These are phyloP conservation scores for Dunaliella primolecta DNA, from an alignment of 139 green algal species.

Conservation along the genomic window DNA sequence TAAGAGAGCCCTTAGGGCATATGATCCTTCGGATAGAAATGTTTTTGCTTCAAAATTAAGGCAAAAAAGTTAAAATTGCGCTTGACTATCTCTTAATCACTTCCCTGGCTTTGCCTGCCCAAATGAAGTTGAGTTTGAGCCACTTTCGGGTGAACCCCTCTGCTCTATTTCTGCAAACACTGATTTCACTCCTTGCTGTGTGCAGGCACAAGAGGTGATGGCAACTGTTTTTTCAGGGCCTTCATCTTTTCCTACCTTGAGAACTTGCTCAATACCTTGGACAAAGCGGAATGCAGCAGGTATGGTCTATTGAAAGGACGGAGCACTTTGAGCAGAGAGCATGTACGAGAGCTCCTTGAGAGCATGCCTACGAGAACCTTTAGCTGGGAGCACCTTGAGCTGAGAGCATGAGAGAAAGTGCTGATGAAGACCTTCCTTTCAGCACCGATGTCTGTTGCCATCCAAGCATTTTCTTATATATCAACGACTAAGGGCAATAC, in stretches of 20 bases:
- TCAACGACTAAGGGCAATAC: too few species aligned
- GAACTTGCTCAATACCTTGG: slow-evolving; percentile 46
- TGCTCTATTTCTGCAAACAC: too few species aligned
- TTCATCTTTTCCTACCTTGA: slow-evolving; percentile 83
- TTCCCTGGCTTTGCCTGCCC: too few species aligned
- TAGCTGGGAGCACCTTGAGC: not conserved
- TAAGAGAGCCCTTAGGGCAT: too few species aligned
- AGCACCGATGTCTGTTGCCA: not conserved
- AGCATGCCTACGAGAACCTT: not conserved
- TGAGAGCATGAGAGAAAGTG: not conserved
- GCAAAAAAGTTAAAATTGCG: too few species aligned
- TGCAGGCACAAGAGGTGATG: slow-evolving; percentile 52
- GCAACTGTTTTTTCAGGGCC: slow-evolving; percentile 78
- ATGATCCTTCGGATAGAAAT: too few species aligned
- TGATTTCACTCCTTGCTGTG: too few species aligned
- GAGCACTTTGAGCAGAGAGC: not conserved
- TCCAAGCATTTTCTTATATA: too few species aligned
- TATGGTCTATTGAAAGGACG: slow-evolving; percentile 5
- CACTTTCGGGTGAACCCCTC: too few species aligned
- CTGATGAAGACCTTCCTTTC: not conserved
- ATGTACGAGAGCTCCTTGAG: not conserved
- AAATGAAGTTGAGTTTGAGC: too few species aligned
- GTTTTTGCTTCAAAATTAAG: too few species aligned
- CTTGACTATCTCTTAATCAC: too few species aligned
- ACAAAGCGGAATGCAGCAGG: slow-evolving; percentile 57